Conservation (phyloP, 2,329 filamentous ascomycete species). For the Ascocoryne sarcoides region DNA sequence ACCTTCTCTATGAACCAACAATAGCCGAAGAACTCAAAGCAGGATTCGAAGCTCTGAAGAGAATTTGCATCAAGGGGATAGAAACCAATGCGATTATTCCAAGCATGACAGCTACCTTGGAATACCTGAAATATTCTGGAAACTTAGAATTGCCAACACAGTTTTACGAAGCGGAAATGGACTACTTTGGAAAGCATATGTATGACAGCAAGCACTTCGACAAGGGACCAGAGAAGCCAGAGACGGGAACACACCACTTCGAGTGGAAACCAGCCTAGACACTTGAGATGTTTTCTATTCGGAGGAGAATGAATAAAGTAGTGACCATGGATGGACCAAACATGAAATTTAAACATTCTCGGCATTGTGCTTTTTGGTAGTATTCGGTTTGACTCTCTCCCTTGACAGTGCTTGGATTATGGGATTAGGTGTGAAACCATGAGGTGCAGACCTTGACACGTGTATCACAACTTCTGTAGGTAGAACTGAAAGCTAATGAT, state of each 20-base stretch:
- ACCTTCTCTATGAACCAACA: conserved; percentile 36
- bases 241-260: conserved; percentile 52
- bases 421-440: too few species aligned
- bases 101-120: conserved; percentile 50
- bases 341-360: too few species aligned
- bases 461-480: too few species aligned
- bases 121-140: conserved; percentile 57
- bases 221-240: conserved; percentile 40
- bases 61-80: conserved; percentile 44
- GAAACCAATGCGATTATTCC: conserved; percentile 52
- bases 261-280: conserved; percentile 45
- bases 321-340: too few species aligned
- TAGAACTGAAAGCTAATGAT: too few species aligned
- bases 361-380: too few species aligned
- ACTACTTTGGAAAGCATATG: conserved; percentile 61
- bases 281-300: not conserved
- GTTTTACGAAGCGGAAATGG: conserved; percentile 63
- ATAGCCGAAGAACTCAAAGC: conserved; percentile 45
- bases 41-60: conserved; percentile 43
- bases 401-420: too few species aligned
- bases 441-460: too few species aligned
- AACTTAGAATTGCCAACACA: conserved; percentile 53
- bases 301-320: too few species aligned
- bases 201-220: conserved; percentile 50
- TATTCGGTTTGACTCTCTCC: too few species aligned